These are phyloP conservation scores for Nicotiana knightiana DNA, from an alignment of 257 asterid species.

Conservation along the genomic window DNA sequence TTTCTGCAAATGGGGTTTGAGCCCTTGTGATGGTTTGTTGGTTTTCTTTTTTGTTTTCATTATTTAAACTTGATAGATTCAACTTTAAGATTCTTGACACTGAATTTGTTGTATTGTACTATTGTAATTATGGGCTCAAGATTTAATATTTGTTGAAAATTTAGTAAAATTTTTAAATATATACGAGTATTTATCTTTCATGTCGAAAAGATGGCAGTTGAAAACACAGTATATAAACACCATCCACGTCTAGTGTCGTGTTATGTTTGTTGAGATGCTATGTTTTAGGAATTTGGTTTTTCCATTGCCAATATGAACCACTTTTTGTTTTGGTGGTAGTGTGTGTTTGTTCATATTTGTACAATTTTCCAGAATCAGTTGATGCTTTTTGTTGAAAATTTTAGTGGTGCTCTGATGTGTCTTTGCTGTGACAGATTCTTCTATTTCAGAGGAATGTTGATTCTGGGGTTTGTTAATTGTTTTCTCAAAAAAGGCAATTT, in stretches of 20 bases:
- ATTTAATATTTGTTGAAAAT: not conserved
- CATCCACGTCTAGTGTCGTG: not conserved
- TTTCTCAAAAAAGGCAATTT: slow-evolving; percentile 15
- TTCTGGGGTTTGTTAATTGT: slow-evolving; percentile 18
- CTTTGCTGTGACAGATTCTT: slow-evolving; percentile 44
- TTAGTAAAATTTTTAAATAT: not conserved
- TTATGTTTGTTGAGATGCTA: slow-evolving; percentile 27
- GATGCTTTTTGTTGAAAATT: slow-evolving; percentile 47
- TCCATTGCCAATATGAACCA: slow-evolving; percentile 29
- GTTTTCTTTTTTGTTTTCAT: slow-evolving; percentile 4
- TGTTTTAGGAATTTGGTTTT: slow-evolving; percentile 14
- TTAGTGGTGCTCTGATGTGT: slow-evolving; percentile 31
- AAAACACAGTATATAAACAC: not conserved
- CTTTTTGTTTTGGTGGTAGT: slow-evolving; percentile 29
- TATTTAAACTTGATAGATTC: not conserved
- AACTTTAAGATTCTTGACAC: not conserved
- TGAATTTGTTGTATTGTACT: not conserved
- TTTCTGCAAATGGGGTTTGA: not conserved
- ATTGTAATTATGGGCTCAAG: not conserved
- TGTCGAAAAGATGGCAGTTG: not conserved
- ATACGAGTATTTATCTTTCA: not conserved
- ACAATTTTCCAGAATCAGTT: slow-evolving; percentile 29
- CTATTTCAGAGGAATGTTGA: slow-evolving; percentile 26
- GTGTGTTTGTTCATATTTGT: slow-evolving; percentile 33
- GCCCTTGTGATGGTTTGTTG: slow-evolving; percentile 3